A percentile compares a stretch with the other conserved stretches of the same genome.
These are phyloP conservation scores for Paramecium sonneborni DNA, from an alignment of 73 alveolate genomes.

Conservation along the genomic window DNA sequence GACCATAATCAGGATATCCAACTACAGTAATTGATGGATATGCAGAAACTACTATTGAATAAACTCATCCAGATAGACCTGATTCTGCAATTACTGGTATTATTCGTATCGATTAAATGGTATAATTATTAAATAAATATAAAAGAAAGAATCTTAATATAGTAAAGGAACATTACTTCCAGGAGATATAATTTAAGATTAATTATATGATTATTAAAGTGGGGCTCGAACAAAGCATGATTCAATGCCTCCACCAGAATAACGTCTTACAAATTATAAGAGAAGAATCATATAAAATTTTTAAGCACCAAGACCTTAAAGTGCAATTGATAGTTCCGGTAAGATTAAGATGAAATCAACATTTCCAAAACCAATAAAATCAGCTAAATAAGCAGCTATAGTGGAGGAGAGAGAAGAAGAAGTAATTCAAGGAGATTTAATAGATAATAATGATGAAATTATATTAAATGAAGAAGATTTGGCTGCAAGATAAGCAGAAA, in stretches of 20 bases:
- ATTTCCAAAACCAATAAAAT: constrained; percentile 40
- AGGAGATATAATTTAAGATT: constrained; percentile 36
- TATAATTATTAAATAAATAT: neutral
- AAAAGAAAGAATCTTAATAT: constrained; percentile 6
- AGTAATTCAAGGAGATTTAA: neutral
- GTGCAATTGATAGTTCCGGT: neutral
- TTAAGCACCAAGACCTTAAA: constrained; percentile 43
- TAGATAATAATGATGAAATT: neutral
- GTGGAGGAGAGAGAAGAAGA: neutral
- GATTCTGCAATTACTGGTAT: constrained; percentile 40
- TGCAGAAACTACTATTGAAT: constrained; percentile 30
- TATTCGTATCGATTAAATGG: neutral
- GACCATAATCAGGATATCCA: constrained; percentile 57
- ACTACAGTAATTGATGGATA: constrained; percentile 33
- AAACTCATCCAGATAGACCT: constrained; percentile 22
- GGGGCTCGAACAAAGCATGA: constrained; percentile 61
- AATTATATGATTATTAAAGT: constrained; percentile 45
- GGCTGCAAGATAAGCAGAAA: neutral
- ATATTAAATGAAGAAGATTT: neutral
- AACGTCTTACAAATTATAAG: neutral
- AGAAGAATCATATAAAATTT: constrained; percentile 6
- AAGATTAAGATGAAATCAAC: neutral
- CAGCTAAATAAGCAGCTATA: neutral
- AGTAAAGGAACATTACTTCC: constrained; percentile 33
- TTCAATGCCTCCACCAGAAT: constrained; percentile 11